Percentiles rank a stretch among this genome's conserved stretches.
Evolutionary conservation across 2,329 filamentous ascomycete species (phyloP).

Genomic region (Claviceps purpurea): DNA sequence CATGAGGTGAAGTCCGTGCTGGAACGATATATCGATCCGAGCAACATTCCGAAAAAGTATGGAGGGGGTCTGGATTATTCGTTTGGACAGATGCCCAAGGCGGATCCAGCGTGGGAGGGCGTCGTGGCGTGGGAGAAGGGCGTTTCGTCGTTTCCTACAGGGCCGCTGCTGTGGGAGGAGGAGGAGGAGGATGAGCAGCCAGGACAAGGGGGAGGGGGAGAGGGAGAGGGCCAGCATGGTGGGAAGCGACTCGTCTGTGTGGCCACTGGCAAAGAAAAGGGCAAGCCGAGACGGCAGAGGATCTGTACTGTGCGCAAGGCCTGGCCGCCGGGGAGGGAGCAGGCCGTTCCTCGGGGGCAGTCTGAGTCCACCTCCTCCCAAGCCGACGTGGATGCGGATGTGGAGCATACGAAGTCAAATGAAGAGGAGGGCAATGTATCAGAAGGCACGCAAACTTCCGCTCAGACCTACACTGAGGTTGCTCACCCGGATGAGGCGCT

Average conservation of each 20-base stretch:
- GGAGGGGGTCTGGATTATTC: conserved; percentile 74
- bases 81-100: conserved; percentile 60
- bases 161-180: conserved; percentile 44
- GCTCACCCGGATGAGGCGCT: conserved; percentile 11
- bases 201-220: conserved; percentile 27
- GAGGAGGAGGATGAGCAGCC: conserved; percentile 23
- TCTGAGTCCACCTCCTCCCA: too few relatives aligned
- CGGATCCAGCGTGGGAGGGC: conserved; percentile 50
- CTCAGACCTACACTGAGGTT: neutral
- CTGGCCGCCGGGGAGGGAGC: conserved; percentile 9
- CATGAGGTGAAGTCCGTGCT: conserved; percentile 66
- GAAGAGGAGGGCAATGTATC: conserved; percentile 3
- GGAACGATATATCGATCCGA: conserved; percentile 64
- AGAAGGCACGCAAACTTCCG: conserved; percentile 17
- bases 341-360: neutral
- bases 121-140: conserved; percentile 39
- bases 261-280: conserved; percentile 34
- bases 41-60: conserved; percentile 79
- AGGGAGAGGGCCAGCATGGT: conserved; percentile 27
- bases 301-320: conserved; percentile 38
- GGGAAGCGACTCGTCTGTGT: conserved; percentile 23
- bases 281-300: conserved; percentile 30
- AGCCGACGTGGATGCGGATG: too few relatives aligned
- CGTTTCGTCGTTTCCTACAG: conserved; percentile 37
- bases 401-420: conserved; percentile 16